Conservation (phyloP, 2,329 filamentous ascomycete genomes). For the Huntiella savannae region DNA sequence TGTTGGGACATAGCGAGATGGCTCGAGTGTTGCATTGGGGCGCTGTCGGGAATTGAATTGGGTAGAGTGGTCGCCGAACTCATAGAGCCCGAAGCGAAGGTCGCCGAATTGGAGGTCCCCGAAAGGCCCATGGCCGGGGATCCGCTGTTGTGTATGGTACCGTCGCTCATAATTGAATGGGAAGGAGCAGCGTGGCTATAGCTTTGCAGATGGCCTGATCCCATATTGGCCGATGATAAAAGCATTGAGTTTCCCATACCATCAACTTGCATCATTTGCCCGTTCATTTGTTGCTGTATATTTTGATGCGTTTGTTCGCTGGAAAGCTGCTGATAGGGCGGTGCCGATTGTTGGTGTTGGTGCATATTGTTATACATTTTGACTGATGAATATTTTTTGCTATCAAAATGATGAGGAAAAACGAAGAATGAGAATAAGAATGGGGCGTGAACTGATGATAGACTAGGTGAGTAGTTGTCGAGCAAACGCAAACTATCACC, state of each 20-base stretch:
- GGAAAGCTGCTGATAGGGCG: too few relatives aligned
- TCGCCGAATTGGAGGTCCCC: constrained; percentile 6
- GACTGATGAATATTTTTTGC: neutral
- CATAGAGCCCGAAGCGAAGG: constrained; percentile 2
- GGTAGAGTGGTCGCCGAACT: constrained; percentile 5
- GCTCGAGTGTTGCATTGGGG: neutral
- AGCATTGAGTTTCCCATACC: constrained; percentile 6
- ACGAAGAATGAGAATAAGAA: too few relatives aligned
- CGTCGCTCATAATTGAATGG: neutral
- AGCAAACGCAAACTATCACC: too few relatives aligned
- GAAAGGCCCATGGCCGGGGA: constrained; percentile 1
- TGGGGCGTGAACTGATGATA: too few relatives aligned
- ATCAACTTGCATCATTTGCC: constrained; percentile 7
- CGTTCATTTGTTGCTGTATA: constrained; percentile 4
- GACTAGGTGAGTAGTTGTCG: too few relatives aligned
- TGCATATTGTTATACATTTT: neutral
- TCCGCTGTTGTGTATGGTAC: neutral
- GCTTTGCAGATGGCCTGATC: constrained; percentile 1
- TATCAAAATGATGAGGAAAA: too few relatives aligned
- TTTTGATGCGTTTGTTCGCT: neutral
- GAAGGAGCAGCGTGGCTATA: neutral
- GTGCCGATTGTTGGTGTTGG: neutral
- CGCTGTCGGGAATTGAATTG: neutral
- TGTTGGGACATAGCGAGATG: neutral
- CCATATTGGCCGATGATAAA: neutral